Evolutionary conservation across 768 basidiomycete species (phyloP).

Genomic region (Cantharellus cinnabarinus): DNA sequence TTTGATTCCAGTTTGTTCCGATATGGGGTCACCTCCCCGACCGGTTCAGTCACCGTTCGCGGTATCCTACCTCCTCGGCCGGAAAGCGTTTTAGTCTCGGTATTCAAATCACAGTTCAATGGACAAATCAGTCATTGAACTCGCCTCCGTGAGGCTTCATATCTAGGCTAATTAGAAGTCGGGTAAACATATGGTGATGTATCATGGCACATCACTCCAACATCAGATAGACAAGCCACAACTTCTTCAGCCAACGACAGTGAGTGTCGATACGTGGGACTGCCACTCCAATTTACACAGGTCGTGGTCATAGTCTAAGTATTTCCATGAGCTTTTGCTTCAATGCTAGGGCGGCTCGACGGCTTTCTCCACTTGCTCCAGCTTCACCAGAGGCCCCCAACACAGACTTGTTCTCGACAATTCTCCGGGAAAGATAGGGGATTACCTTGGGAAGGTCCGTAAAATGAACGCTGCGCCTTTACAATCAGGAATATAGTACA

Average conservation of each 20-base stretch:
- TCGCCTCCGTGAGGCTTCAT: too few species aligned
- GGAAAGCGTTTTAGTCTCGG: too few species aligned
- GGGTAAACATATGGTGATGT: too few species aligned
- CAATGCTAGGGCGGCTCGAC: background rate
- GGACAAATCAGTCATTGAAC: too few species aligned
- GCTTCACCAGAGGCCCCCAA: constrained; percentile 36
- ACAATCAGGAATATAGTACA: constrained; percentile 2
- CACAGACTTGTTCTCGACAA: constrained; percentile 83
- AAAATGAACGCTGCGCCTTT: background rate
- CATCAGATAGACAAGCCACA: background rate
- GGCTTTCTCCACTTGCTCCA: constrained; percentile 37
- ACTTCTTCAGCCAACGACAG: background rate
- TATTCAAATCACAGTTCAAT: too few species aligned
- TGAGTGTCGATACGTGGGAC: background rate
- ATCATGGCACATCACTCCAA: background rate
- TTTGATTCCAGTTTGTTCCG: too few species aligned
- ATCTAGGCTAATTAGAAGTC: too few species aligned
- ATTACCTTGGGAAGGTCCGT: constrained; percentile 33
- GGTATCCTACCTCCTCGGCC: too few species aligned
- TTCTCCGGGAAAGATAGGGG: constrained; percentile 75
- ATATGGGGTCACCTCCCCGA: too few species aligned
- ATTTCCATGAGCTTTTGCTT: background rate
- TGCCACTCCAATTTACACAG: background rate
- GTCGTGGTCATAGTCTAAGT: background rate
- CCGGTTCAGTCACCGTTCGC: too few species aligned